A percentile compares a stretch with the other conserved stretches of the same genome.
These are phyloP conservation scores for Saturnispora galanensis DNA, from an alignment of 805 yeast species.

Conservation along the genomic window DNA sequence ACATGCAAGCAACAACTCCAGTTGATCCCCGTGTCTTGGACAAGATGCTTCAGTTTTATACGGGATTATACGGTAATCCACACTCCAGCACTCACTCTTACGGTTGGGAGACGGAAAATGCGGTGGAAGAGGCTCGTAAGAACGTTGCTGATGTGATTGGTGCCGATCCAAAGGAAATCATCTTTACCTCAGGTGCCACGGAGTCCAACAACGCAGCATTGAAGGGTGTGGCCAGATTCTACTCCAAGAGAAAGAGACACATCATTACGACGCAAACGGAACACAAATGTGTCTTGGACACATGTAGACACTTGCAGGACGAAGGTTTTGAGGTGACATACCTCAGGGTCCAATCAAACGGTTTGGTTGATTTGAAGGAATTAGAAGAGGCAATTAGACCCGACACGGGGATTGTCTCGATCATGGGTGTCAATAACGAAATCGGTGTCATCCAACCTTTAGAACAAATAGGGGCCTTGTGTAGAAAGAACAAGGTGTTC, in stretches of 20 bases:
- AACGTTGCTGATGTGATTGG: conserved; percentile 75
- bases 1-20: conserved; percentile 98
- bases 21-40: conserved; percentile 94
- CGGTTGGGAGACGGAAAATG: conserved; percentile 97
- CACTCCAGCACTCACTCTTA: conserved; percentile 95
- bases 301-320: conserved; percentile 88
- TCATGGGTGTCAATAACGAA: conserved; percentile 97
- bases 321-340: conserved; percentile 96
- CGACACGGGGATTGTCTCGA: conserved; percentile 81
- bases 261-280: conserved; percentile 95
- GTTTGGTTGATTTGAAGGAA: conserved; percentile 67
- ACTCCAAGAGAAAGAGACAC: conserved; percentile 81
- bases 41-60: conserved; percentile 73
- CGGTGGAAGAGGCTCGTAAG: conserved; percentile 77
- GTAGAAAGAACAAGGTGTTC: conserved; percentile 80
- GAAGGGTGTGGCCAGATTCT: conserved; percentile 93
- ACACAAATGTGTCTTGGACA: conserved; percentile 97
- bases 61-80: conserved; percentile 95
- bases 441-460: conserved; percentile 96
- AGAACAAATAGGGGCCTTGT: conserved; percentile 83
- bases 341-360: conserved; percentile 68
- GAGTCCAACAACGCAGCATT: conserved; percentile 92
- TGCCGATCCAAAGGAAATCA: conserved; percentile 95
- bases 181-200: conserved; percentile 96
- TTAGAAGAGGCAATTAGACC: conserved; percentile 78